A percentile compares a stretch with the other conserved stretches of the same genome.
Evolutionary conservation across 495 filamentous ascomycete species (phyloP).

Genomic region (Trichoderma virens): DNA sequence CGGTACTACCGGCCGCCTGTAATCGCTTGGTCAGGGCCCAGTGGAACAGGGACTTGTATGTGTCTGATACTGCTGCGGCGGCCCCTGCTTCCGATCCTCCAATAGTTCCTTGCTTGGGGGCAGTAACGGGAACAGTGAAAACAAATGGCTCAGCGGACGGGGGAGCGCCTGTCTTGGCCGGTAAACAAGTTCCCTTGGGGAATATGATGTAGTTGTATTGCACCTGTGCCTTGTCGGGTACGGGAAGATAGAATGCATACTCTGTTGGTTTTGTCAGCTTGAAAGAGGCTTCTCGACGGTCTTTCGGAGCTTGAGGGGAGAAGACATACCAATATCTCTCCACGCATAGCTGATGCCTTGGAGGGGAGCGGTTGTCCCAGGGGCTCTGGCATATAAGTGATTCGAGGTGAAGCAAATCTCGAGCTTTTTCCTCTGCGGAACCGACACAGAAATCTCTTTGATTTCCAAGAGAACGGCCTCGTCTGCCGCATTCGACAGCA

Average conservation of each 20-base stretch:
- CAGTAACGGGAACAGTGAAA: constrained; percentile 70
- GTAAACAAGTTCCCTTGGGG: constrained; percentile 55
- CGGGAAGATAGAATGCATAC: constrained; percentile 72
- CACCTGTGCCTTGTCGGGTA: constrained; percentile 82
- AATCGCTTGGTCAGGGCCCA: constrained; percentile 56
- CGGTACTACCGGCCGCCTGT: constrained; percentile 43
- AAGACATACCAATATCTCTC: constrained; percentile 63
- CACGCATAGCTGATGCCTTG: constrained; percentile 58
- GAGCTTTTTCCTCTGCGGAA: constrained; percentile 91
- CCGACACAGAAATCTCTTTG: constrained; percentile 63
- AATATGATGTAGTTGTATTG: constrained; percentile 89
- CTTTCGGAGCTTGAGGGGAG: not conserved
- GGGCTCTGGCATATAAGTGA: constrained; percentile 61
- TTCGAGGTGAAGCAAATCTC: constrained; percentile 62
- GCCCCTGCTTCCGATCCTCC: constrained; percentile 32
- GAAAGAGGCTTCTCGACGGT: constrained; percentile 4
- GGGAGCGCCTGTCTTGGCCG: constrained; percentile 24
- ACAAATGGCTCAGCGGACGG: constrained; percentile 62
- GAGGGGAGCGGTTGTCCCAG: constrained; percentile 56
- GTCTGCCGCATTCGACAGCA: constrained; percentile 24
- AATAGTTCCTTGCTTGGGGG: constrained; percentile 56
- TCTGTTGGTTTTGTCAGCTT: constrained; percentile 37
- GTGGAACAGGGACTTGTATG: constrained; percentile 54
- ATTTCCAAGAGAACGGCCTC: constrained; percentile 52
- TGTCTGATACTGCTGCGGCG: constrained; percentile 48